Conservation (phyloP, 371 early-diverging fungal species). For the Mortierella sp. region DNA sequence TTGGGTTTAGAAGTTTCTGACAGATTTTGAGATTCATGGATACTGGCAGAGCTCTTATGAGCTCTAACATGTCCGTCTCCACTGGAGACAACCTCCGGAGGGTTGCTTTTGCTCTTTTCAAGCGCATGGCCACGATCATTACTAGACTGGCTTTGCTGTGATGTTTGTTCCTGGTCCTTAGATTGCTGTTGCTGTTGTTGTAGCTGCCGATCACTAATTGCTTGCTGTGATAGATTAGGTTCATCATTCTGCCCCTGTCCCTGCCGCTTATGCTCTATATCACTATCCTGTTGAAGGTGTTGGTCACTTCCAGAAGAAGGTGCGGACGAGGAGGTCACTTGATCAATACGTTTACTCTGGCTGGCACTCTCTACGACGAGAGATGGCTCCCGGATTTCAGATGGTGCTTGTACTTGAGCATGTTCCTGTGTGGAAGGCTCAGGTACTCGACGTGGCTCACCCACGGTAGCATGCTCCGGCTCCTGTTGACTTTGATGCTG, state of each 20-base stretch:
- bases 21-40: constrained; percentile 41
- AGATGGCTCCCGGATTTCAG: not conserved
- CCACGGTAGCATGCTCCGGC: not conserved
- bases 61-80: constrained; percentile 6
- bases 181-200: not conserved
- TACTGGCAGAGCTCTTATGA: constrained; percentile 37
- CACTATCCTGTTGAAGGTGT: not conserved
- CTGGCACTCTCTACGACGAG: not conserved
- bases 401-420: constrained; percentile 7
- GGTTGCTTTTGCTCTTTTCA: constrained; percentile 43
- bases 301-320: not conserved
- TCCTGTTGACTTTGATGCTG: constrained; percentile 7
- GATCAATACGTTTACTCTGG: not conserved
- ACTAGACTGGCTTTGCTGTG: not conserved
- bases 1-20: constrained; percentile 18
- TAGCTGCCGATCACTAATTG: not conserved
- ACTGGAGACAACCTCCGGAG: constrained; percentile 21
- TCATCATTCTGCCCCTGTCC: not conserved
- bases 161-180: constrained; percentile 3
- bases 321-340: not conserved
- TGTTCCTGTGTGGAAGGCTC: constrained; percentile 13
- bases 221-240: not conserved
- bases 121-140: constrained; percentile 24
- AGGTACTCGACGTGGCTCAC: not conserved
- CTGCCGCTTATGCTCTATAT: not conserved